A percentile compares a stretch with the other conserved stretches of the same genome.
phyloP scores from a whole-genome alignment of 305 asterid species.

The Lippia alba region DNA sequence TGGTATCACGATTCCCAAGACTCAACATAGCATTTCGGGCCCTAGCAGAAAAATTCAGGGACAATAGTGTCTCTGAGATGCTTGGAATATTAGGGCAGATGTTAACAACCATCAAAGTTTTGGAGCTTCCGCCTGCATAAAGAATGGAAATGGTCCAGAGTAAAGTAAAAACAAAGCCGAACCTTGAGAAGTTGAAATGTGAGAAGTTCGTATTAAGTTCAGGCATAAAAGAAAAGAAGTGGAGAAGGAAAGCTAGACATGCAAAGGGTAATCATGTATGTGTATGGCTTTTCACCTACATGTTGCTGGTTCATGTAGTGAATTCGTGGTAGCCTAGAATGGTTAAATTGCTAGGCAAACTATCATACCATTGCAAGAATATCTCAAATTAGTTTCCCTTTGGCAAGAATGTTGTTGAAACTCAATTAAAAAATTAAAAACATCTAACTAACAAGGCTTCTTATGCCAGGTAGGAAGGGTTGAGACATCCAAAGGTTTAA shows the following conservation, averaged over 20 bases:
- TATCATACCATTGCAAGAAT: background rate
- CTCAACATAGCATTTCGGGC: slow-evolving; percentile 86
- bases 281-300: slow-evolving; percentile 12
- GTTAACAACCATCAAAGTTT: slow-evolving; percentile 86
- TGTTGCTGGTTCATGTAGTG: slow-evolving; percentile 17
- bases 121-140: slow-evolving; percentile 88
- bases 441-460: slow-evolving; percentile 4
- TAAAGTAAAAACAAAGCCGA: slow-evolving; percentile 21
- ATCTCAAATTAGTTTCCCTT: slow-evolving; percentile 19
- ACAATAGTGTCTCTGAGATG: slow-evolving; percentile 82
- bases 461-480: background rate
- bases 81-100: slow-evolving; percentile 75
- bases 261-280: slow-evolving; percentile 12
- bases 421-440: slow-evolving; percentile 1
- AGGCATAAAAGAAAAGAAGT: slow-evolving; percentile 19
- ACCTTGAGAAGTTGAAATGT: slow-evolving; percentile 9
- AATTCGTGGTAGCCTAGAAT: slow-evolving; percentile 21
- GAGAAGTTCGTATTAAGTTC: slow-evolving; percentile 22
- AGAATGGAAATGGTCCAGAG: slow-evolving; percentile 34
- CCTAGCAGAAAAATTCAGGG: slow-evolving; percentile 93
- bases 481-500: slow-evolving; percentile 18
- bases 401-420: slow-evolving; percentile 16
- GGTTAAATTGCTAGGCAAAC: background rate
- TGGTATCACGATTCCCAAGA: slow-evolving; percentile 97
- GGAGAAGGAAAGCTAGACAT: slow-evolving; percentile 14